These are phyloP conservation scores for Apiotrichum gracile DNA, from an alignment of 1,284 basidiomycete genomes.

Conservation along the genomic window DNA sequence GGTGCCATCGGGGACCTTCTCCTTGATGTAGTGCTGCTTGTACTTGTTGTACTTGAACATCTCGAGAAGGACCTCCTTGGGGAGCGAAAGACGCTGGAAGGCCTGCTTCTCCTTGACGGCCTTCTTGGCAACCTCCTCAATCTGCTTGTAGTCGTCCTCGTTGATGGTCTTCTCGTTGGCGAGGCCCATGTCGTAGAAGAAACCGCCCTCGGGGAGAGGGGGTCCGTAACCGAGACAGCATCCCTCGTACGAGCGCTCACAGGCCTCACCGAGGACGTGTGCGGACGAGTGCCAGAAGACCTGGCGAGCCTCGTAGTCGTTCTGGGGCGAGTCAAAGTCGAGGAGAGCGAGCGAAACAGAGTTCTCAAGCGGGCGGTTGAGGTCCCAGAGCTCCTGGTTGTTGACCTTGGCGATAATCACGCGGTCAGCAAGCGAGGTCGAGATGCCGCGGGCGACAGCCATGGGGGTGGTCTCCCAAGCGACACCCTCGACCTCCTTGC, in stretches of 20 bases:
- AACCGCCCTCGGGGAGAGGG: constrained; percentile 88
- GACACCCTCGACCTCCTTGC: constrained; percentile 70
- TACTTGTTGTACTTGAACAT: constrained; percentile 99
- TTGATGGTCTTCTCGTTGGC: constrained; percentile 59
- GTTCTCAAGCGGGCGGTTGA: constrained; percentile 84
- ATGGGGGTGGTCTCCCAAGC: constrained; percentile 97
- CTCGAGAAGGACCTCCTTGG: constrained; percentile 88
- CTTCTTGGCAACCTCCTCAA: constrained; percentile 82
- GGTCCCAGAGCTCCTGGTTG: constrained; percentile 86
- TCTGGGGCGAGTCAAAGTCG: constrained; percentile 80
- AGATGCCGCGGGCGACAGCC: constrained; percentile 80
- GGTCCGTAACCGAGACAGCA: constrained; percentile 97
- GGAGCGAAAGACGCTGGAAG: constrained; percentile 88
- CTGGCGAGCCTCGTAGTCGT: constrained; percentile 77
- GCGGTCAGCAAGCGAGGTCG: constrained; percentile 80
- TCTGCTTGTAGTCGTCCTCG: constrained; percentile 73
- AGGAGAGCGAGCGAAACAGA: constrained; percentile 77
- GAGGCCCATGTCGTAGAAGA: constrained; percentile 94
- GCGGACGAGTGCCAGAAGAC: constrained; percentile 99
- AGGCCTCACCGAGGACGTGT: constrained; percentile 96
- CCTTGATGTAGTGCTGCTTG: constrained; percentile 92
- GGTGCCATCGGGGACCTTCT: constrained; percentile 93
- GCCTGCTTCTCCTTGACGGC: constrained; percentile 96
- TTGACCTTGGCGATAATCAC: constrained; percentile 85
- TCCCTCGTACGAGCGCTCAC: constrained; percentile 86